Evolutionary conservation across 371 early-diverging fungal genomes (phyloP), one percentile per base, ranked within the genome.

Genomic region (Saksenaea oblongispora): DNA sequence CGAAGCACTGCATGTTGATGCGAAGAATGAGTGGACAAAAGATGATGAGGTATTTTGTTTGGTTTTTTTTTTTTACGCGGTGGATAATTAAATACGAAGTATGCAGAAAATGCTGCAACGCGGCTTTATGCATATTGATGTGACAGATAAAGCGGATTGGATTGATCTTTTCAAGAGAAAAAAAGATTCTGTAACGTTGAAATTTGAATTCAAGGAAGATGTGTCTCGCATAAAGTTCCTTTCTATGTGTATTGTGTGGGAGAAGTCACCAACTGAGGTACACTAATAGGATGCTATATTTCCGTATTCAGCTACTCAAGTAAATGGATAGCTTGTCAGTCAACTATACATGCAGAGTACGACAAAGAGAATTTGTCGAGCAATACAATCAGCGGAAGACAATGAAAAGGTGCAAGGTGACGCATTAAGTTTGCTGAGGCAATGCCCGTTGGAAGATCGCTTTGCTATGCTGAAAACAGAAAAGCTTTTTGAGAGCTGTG

Each of bases 71-170:
- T 18, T 13, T 17, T 22, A 15, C 22, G 36, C 36, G 44, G 26
- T n/a, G 27, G 28, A 44, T 58, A 18, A 8, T 11, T 35, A 31
- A 31, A 31, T 31, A 31, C 7, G 31, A 31, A 31, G 31, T 62
- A 4, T 34, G n/a, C 35, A 68, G 62, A 36, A 63, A 39, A 39
- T 26, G 13, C 22, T 60, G 26, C 28, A 65, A 15, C 34, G 68
- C 31, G 76, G 76, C 0, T 72, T 61, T 37, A 58, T 62, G 5
- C 75, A 79, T 62, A 72, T 74, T 28, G 76, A 79, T 67, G 59
- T 79, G 17, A 79, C 79, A 2, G 76, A 79, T 0, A 72, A 69
- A 36, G 34, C 64, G 28, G 58, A 62, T 47, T 74, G 76, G 51
- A 34, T 28, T 17, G 36, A 0, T 31, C 34, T 7, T 64, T 69